Evolutionary conservation across 768 basidiomycete genomes (phyloP), one percentile per base, ranked within the genome.

Genomic region (Rhodotorula graminis): DNA sequence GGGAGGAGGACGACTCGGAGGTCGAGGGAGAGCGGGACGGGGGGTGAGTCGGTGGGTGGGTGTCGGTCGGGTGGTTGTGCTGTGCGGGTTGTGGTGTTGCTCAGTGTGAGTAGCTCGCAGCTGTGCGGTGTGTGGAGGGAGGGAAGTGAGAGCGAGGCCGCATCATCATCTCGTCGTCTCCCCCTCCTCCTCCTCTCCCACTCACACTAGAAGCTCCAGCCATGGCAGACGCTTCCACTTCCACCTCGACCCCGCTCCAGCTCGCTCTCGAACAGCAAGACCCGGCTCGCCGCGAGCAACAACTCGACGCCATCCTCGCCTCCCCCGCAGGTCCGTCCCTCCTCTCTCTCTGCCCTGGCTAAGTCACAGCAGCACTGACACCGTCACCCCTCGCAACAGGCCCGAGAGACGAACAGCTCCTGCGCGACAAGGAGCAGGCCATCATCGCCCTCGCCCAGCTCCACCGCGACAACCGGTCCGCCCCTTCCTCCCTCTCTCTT

Each of bases 371-470:
- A 21, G 12, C 12, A 29, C 15, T 29, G 57, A 40, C 40, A 9
- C 58, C 40, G 33, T 29, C 15, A 47, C n/a, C 7, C 27, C 14
- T 49, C 52, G 1, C 15, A 5, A 14, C 69, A 73, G 75, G 70
- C 9, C 73, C 72, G 3, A 29, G 57, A 23, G 76, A 74, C 60
- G 86, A 89, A 23, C 85, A 87, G 75, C 83, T 81, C 27, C 82
- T 93, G 15, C 82, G 89, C 50, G 88, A 92, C 77, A 93, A 97
- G 81, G 94, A 96, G 80, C 83, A 84, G 0, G 92, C 93, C 5
- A 83, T 97, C 64, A 84, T 92, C 29, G 90, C 89, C 79, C 88
- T 98, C 4, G 93, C 91, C 2, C 88, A 90, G 79, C 84, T 94
- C 18, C 91, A 95, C 80, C 85, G 91, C 61, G 91, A 93, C 80